Base-by-base conservation (phyloP, 2,329 filamentous ascomycete species). In the Talaromyces funiculosus region DNA sequence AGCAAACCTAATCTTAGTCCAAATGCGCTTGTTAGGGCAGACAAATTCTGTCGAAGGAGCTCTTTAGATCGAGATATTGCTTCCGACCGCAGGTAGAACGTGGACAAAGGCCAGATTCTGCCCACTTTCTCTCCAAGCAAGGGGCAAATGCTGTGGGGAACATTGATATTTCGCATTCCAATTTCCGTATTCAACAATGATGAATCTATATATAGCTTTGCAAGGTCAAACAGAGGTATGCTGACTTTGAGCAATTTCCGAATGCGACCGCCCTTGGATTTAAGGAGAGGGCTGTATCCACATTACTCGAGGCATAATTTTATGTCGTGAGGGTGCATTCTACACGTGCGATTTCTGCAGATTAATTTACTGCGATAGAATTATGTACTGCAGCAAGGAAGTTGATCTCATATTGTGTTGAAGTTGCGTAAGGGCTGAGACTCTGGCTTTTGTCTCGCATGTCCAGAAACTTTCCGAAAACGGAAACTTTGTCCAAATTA, bases 61-160 rank as follows among this genome's bases (percentile, higher is more conserved):
- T 33, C 31, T 18, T 33, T 12, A 37, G 14, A 45, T 29, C 10
- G 26, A 20, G 16, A 7, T 51, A 20, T n/a, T 37, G 14, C 33
- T 53, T 59, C 57, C 45, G 47, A 33, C 47, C 53, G 45, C 57
- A 53, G 22, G n/a, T 20, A 33, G 35, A 37, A 58, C 31, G 56
- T 51, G 55, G 35, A 20, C 24, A 22, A 18, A 22, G 20, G 26
- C 29, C 24, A 31, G 29, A 26, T 35, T 57, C n/a, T 22, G 29
- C 8, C 33, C 31, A 24, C 51, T 24, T 26, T 37, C 26, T 47
- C 20, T 45, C 40, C 7, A 54, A 54, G 33, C 51, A 54, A 40
- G 51, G n/a, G 51, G 51, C 51, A 38, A 16, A 6, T 38, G 10
- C 10, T 53, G 26, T 31, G 10, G 33, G 33, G 51, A 35, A n/a